A percentile compares a stretch with the other conserved stretches of the same genome.
Conservation (phyloP, 1,139 yeast species). For the Geotrichum bryndzae region DNA sequence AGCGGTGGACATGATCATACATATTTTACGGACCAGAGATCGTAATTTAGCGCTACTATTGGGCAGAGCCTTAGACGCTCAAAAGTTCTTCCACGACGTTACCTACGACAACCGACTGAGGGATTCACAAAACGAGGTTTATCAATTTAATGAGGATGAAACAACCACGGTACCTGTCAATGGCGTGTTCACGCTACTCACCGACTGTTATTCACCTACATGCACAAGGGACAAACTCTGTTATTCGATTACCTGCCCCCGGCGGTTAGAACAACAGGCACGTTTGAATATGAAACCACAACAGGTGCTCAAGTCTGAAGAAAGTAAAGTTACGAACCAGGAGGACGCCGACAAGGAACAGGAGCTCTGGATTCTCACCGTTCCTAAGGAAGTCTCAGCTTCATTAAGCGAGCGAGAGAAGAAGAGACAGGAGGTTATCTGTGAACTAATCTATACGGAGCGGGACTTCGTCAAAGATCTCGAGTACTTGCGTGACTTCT, state of each 20-base stretch:
- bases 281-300: constrained; percentile 82
- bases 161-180: constrained; percentile 45
- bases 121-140: constrained; percentile 82
- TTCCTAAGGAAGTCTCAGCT: constrained; percentile 72
- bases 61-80: constrained; percentile 92
- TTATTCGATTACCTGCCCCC: constrained; percentile 93
- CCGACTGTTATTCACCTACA: constrained; percentile 96
- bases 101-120: constrained; percentile 89
- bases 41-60: constrained; percentile 80
- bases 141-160: constrained; percentile 55
- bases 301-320: constrained; percentile 80
- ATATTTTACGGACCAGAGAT: constrained; percentile 83
- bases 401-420: constrained; percentile 76
- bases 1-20: constrained; percentile 83
- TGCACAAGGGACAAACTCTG: constrained; percentile 85
- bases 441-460: constrained; percentile 90
- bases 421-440: constrained; percentile 90
- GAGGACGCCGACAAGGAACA: constrained; percentile 75
- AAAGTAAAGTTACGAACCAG: constrained; percentile 67
- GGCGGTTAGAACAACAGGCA: constrained; percentile 93
- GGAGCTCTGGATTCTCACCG: constrained; percentile 92
- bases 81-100: constrained; percentile 89
- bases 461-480: constrained; percentile 91
- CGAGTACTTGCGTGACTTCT: constrained; percentile 88
- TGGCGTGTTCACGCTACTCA: constrained; percentile 86